These are phyloP conservation scores for Neonectria magnoliae DNA, from an alignment of 2,329 filamentous ascomycete genomes.

Conservation along the genomic window DNA sequence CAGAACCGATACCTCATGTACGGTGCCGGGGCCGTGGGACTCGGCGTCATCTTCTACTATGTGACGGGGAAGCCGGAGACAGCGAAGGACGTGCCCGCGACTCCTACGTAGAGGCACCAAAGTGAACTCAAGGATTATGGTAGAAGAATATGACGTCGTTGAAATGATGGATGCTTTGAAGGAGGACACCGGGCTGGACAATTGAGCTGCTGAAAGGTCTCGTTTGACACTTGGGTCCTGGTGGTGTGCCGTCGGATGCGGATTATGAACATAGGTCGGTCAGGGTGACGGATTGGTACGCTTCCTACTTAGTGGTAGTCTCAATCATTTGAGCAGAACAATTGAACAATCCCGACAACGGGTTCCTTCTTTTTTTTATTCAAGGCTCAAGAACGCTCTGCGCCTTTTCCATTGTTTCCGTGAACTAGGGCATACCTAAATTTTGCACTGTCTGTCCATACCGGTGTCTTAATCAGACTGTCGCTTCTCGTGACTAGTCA, in stretches of 20 bases:
- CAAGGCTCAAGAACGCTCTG: background rate
- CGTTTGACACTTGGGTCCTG: background rate
- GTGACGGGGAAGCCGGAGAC: slow-evolving; percentile 19
- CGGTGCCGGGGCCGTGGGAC: slow-evolving; percentile 27
- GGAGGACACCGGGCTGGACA: background rate
- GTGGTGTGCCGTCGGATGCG: too few relatives aligned
- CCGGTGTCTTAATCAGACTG: too few relatives aligned
- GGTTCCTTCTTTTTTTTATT: background rate
- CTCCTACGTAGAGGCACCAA: background rate
- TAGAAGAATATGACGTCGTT: background rate
- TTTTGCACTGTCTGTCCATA: too few relatives aligned
- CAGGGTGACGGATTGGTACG: too few relatives aligned
- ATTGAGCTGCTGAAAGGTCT: background rate
- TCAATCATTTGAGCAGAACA: background rate
- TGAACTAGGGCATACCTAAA: too few relatives aligned
- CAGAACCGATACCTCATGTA: slow-evolving; percentile 17
- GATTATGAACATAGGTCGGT: too few relatives aligned
- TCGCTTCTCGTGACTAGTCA: background rate
- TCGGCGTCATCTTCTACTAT: slow-evolving; percentile 31
- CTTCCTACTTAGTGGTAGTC: background rate
- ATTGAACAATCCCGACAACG: background rate
- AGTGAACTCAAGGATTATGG: background rate
- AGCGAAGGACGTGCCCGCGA: slow-evolving; percentile 23
- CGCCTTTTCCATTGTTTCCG: background rate
- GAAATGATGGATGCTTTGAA: background rate